Base-by-base conservation (phyloP, 169 alveolate species). In the Haemoproteus tartakovskyi region DNA sequence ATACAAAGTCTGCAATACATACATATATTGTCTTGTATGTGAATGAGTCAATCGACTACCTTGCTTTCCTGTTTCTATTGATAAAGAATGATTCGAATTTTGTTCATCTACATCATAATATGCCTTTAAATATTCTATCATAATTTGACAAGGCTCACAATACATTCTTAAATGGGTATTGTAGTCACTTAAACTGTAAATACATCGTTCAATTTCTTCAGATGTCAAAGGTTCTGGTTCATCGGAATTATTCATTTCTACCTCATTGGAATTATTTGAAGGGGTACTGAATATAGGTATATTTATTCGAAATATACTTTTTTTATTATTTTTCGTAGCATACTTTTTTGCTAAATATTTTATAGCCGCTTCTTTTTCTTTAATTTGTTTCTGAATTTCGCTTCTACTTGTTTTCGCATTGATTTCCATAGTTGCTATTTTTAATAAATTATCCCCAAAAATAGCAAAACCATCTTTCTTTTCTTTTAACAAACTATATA, bases 141-240 rank as follows among this genome's bases (percentile, higher is more conserved):
- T 89, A 37, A 80, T 41, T 78, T 92, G 93, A 56, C 94, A 89
- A 4, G 96, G 96, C 36, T 87, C 78, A 30, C 94, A 74, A 63
- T 81, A 91, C 64, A 89, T 88, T 30, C 93, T 80, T 64, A 93
- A 48, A 45, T 89, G 92, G 24, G 95, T 83, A 82, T 91, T 90
- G 81, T 92, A 94, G 78, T 95, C 98, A 26, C 94, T 87, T 51
- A 95, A 50, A 12, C 97, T 92, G 82, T 95, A 93, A 41, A 95
- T 70, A 67, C 97, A 93, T 56, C 91, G 92, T 79, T 95, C 96
- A 14, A 95, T 89, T 85, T 93, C 96, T 62, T 93, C 97, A 16
- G 81, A 86, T 0, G 93, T 80, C 62, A 94, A 78, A 19, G 67
- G 90, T 26, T 30, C 67, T 24, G 46, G 81, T 24, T 87, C 91